Evolutionary conservation across 1,139 yeast species (phyloP).

Genomic region (Debaryomycetaceae sp.): DNA sequence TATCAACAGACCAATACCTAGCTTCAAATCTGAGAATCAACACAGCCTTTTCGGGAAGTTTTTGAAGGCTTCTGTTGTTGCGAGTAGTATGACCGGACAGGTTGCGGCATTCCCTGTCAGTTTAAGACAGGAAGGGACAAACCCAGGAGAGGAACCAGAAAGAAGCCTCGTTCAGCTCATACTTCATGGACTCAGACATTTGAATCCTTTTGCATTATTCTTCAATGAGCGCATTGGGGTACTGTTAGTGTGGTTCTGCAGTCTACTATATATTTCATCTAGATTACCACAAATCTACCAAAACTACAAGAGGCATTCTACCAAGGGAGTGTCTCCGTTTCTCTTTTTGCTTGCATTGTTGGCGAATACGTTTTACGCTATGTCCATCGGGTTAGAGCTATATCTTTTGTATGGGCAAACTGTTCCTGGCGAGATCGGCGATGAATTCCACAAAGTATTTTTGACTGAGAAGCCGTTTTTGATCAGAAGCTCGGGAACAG

Average conservation of each 20-base stretch:
- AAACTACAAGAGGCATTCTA: constrained; percentile 27
- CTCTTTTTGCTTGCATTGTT: constrained; percentile 36
- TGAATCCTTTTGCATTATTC: not conserved
- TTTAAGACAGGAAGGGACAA: not conserved
- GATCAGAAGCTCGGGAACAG: constrained; percentile 36
- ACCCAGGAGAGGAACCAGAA: not conserved
- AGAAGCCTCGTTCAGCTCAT: not conserved
- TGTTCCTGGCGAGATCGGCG: not conserved
- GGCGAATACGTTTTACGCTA: constrained; percentile 35
- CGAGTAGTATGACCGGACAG: constrained; percentile 1
- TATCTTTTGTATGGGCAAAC: constrained; percentile 12
- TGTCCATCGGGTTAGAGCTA: constrained; percentile 30
- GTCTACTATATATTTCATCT: constrained; percentile 66
- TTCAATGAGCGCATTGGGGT: constrained; percentile 34
- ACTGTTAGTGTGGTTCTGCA: constrained; percentile 73
- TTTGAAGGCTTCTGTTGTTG: constrained; percentile 1
- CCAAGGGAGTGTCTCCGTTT: constrained; percentile 35
- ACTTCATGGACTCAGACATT: too few relatives aligned
- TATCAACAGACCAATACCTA: not conserved
- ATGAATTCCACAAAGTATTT: constrained; percentile 9
- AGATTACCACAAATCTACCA: constrained; percentile 72
- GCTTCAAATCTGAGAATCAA: not conserved
- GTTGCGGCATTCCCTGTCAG: not conserved
- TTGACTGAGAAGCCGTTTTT: constrained; percentile 34
- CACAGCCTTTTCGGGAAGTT: not conserved